Evolutionary conservation across 192 early-diverging fungal species (phyloP).

Genomic region (Coemansia sp.): DNA sequence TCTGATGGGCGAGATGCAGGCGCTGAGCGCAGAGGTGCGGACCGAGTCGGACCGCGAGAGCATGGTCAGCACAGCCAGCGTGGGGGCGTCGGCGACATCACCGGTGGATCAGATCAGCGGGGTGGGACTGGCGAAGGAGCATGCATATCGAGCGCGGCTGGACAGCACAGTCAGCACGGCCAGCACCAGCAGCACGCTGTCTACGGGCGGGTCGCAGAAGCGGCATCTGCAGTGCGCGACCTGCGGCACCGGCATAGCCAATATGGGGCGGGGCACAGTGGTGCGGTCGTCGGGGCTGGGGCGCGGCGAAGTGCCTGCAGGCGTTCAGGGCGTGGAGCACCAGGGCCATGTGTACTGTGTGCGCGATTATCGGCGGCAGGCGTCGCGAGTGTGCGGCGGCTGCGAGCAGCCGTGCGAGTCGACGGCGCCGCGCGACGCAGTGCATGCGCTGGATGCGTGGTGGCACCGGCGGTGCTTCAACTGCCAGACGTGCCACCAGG

Average conservation of each 20-base stretch:
- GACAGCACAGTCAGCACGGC: constrained; percentile 49
- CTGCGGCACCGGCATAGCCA: constrained; percentile 26
- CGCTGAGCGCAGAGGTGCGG: constrained; percentile 39
- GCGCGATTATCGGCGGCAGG: constrained; percentile 28
- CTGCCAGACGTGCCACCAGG: constrained; percentile 66
- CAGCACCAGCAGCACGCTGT: constrained; percentile 54
- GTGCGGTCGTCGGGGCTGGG: constrained; percentile 26
- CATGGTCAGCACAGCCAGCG: constrained; percentile 39
- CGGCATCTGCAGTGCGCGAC: constrained; percentile 28
- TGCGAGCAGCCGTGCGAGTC: constrained; percentile 39
- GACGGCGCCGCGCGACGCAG: constrained; percentile 23
- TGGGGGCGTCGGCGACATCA: constrained; percentile 19
- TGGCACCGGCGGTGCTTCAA: constrained; percentile 67
- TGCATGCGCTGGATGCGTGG: constrained; percentile 65
- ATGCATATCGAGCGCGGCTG: constrained; percentile 26
- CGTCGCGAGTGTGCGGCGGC: constrained; percentile 17
- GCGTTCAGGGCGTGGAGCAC: constrained; percentile 38
- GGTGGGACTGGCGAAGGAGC: constrained; percentile 12
- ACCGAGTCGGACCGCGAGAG: constrained; percentile 54
- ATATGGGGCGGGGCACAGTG: constrained; percentile 17
- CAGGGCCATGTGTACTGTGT: constrained; percentile 46
- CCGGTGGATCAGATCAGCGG: constrained; percentile 12
- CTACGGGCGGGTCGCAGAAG: constrained; percentile 14
- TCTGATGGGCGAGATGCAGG: constrained; percentile 54
- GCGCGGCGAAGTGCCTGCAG: constrained; percentile 25